Base-by-base conservation (phyloP, 164 flowering plant genomes). In the Vitis cinerea region DNA sequence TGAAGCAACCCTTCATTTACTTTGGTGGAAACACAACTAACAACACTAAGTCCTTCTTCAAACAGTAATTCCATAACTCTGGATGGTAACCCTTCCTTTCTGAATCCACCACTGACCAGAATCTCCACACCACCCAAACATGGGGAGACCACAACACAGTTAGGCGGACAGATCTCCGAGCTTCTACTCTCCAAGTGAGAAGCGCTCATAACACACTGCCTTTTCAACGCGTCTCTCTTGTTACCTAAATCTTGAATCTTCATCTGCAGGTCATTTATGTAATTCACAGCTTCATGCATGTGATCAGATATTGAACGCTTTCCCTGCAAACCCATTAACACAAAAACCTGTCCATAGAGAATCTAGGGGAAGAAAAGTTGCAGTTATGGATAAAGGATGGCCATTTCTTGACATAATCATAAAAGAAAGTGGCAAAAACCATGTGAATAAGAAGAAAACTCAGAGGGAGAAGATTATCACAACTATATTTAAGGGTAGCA, bases 271-370 rank as follows among this genome's bases (percentile, higher is more conserved):
- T 82, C 57, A 23, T 54, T 73, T 37, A 83, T 82, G 60, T 86
- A 84, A 57, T 71, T 80, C 56, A 72, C 78, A 0, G 83, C 85
- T 75, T 80, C 83, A 44, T 73, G 50, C 68, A 86, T 74, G 49
- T 81, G 82, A 76, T 86, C 90, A 0, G 78, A 69, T 23, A 69
- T 67, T 7, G 87, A 81, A 10, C 84, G 72, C 79, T 81, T 84
- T 68, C 87, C 87, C 87, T 86, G 68, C 10, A 72, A 71, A 14
- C 12, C 59, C 48, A 68, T 13, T 9, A 68, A 49, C 51, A 53
- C 10, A 56, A 65, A 60, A 37, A 17, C n/a, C 53, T 10, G 7
- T 37, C 7, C 44, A 6, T 6, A 3, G 44, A 37, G 44, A 37
- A 37, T 37, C 44, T 23, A 37, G 44, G 44, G 44, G 44, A 37